Evolutionary conservation across 768 basidiomycete species (phyloP).

Genomic region (Phanerodontia chrysosporium): DNA sequence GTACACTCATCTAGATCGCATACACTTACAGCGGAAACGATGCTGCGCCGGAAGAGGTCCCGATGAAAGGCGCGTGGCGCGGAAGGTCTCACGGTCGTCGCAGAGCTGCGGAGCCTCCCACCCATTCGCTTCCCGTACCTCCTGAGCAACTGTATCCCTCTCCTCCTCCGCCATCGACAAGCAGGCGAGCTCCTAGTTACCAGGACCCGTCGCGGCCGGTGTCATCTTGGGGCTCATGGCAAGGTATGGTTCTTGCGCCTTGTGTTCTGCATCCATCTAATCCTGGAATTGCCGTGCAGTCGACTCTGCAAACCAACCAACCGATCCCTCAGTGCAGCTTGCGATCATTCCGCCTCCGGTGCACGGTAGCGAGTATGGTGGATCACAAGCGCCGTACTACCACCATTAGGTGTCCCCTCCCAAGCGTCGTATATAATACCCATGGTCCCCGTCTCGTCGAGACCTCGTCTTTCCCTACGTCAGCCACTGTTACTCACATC

Average conservation of each 20-base stretch:
- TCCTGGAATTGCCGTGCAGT: neutral
- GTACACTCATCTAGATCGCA: neutral
- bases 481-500: too few species aligned
- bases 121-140: neutral
- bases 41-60: neutral
- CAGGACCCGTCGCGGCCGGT: neutral
- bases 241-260: neutral
- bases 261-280: neutral
- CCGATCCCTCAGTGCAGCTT: neutral
- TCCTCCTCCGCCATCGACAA: neutral
- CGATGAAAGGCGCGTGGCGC: slow-evolving; percentile 5
- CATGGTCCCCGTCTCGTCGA: neutral
- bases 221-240: neutral
- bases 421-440: neutral
- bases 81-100: neutral
- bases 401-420: neutral
- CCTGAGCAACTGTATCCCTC: neutral
- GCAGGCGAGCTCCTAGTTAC: neutral
- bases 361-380: neutral
- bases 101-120: neutral
- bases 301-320: neutral
- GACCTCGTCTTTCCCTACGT: neutral
- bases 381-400: neutral
- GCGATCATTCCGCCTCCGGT: neutral
- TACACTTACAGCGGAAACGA: neutral